phyloP scores from a whole-genome alignment of 352 stramenopile species.

The Peronospora farinosa region DNA sequence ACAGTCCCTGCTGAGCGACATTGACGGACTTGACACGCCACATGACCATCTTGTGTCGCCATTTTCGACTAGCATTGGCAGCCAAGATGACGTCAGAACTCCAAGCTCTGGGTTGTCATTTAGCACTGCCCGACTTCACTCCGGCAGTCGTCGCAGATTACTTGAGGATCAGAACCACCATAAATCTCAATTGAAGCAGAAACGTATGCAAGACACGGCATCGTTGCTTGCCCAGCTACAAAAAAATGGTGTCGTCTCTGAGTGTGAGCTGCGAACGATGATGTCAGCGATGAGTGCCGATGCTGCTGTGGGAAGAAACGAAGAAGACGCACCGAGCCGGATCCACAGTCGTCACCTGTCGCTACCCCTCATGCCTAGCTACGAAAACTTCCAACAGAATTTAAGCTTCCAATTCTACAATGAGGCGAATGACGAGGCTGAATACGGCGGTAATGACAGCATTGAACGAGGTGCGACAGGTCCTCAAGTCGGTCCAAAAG shows the following conservation, averaged over 20 bases:
- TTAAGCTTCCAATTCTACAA: constrained; percentile 20
- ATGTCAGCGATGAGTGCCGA: constrained; percentile 25
- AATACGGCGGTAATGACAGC: constrained; percentile 16
- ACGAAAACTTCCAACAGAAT: constrained; percentile 31
- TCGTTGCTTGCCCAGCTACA: constrained; percentile 20
- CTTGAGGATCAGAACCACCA: constrained; percentile 5
- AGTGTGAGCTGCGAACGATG: constrained; percentile 29
- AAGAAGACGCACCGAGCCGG: constrained; percentile 11
- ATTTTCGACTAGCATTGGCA: constrained; percentile 50
- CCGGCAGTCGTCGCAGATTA: constrained; percentile 11
- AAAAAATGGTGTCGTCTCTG: constrained; percentile 10
- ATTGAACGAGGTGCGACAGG: constrained; percentile 7
- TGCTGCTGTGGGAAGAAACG: not conserved
- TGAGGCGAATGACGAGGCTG: constrained; percentile 20
- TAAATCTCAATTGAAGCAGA: constrained; percentile 2
- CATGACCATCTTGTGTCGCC: constrained; percentile 53
- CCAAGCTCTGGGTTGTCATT: constrained; percentile 35
- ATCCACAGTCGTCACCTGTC: constrained; percentile 42
- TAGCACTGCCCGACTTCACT: constrained; percentile 1
- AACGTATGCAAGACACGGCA: constrained; percentile 10
- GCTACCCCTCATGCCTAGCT: constrained; percentile 48
- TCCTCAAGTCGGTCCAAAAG: constrained; percentile 5
- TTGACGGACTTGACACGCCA: constrained; percentile 32
- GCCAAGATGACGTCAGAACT: constrained; percentile 24
- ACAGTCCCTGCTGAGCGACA: constrained; percentile 32